Conservation (phyloP, 2,329 filamentous ascomycete species). For the Arthroderma uncinatum region DNA sequence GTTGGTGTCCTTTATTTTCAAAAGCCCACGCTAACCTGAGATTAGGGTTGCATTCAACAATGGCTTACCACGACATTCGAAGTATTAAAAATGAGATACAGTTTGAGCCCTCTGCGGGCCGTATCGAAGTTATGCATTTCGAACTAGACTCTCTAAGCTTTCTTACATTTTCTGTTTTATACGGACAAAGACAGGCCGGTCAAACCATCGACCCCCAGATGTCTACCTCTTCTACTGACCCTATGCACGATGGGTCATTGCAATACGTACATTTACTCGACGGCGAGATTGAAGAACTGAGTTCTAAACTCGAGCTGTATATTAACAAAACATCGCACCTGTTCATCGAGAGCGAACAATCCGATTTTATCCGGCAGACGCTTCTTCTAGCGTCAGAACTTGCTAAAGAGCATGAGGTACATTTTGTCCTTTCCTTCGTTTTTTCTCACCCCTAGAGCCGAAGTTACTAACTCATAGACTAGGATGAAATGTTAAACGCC, state of each 20-base stretch:
- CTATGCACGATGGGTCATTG: slow-evolving; percentile 22
- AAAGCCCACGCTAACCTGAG: background rate
- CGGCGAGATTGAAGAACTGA: slow-evolving; percentile 40
- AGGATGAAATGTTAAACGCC: slow-evolving; percentile 40
- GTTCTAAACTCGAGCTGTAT: slow-evolving; percentile 44
- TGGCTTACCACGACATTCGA: slow-evolving; percentile 42
- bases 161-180: slow-evolving; percentile 37
- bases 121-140: slow-evolving; percentile 48
- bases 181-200: slow-evolving; percentile 29
- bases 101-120: slow-evolving; percentile 39
- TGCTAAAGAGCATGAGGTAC: slow-evolving; percentile 30
- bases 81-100: slow-evolving; percentile 39
- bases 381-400: slow-evolving; percentile 32
- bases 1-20: slow-evolving; percentile 2
- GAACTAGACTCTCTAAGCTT: slow-evolving; percentile 37
- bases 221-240: slow-evolving; percentile 25
- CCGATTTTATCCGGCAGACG: slow-evolving; percentile 42
- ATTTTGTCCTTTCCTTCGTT: background rate
- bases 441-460: background rate
- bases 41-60: slow-evolving; percentile 39
- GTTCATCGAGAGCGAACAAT: slow-evolving; percentile 41
- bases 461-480: slow-evolving; percentile 2
- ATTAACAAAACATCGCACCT: slow-evolving; percentile 39
- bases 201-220: slow-evolving; percentile 32
- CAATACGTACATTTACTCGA: slow-evolving; percentile 41